Percentiles rank a stretch among this genome's conserved stretches.
Evolutionary conservation across 192 early-diverging fungal species (phyloP).

Genomic region (Umbelopsis vinacea): DNA sequence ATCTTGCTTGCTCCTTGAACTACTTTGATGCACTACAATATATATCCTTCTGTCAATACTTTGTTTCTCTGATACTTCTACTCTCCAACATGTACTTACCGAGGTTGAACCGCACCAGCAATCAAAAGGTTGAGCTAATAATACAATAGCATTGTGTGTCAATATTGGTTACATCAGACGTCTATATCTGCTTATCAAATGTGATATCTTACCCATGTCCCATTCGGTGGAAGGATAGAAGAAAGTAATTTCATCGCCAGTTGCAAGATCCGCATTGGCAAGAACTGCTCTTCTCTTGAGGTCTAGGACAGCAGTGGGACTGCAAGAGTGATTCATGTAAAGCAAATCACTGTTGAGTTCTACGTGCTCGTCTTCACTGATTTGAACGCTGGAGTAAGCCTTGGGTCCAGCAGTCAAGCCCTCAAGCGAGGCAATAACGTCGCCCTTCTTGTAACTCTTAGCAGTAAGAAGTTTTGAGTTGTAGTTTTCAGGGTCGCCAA

Average conservation of each 20-base stretch:
- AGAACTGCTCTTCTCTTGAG: constrained; percentile 47
- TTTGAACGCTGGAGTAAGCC: constrained; percentile 58
- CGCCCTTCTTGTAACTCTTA: constrained; percentile 48
- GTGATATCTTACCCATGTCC: constrained; percentile 54
- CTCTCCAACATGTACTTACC: constrained; percentile 18
- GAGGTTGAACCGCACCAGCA: constrained; percentile 58
- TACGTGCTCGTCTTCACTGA: constrained; percentile 49
- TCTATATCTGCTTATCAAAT: not conserved
- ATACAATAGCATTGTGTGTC: not conserved
- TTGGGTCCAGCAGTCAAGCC: constrained; percentile 56
- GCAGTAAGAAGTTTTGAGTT: constrained; percentile 50
- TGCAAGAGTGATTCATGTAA: constrained; percentile 59
- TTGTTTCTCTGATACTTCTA: not conserved
- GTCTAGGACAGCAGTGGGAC: constrained; percentile 49
- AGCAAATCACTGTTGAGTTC: constrained; percentile 61
- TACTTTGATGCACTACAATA: constrained; percentile 50
- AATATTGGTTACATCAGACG: not conserved
- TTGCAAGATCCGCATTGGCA: constrained; percentile 49
- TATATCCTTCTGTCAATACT: not conserved
- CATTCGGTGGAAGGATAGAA: constrained; percentile 68
- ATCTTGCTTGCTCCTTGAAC: constrained; percentile 56
- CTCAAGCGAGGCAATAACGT: constrained; percentile 46
- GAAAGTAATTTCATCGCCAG: constrained; percentile 59
- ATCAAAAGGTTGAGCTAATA: constrained; percentile 53
- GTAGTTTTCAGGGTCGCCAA: constrained; percentile 47